Evolutionary conservation across 805 yeast genomes (phyloP), one percentile per base, ranked within the genome.

Genomic region (Ogataea wickerhamii): DNA sequence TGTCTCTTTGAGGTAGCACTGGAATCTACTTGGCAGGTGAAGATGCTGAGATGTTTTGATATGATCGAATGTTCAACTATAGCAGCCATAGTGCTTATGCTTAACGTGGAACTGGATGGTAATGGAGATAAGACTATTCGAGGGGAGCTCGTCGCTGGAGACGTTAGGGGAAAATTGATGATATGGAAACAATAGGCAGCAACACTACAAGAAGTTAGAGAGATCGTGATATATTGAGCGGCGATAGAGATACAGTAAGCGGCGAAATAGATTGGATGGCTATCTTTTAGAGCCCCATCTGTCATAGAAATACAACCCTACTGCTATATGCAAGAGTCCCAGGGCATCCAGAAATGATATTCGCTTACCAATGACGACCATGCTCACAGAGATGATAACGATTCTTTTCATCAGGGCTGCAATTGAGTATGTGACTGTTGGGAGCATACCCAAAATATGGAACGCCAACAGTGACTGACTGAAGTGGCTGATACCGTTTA

Each of bases 321-420:
- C 32, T 3, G 69, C 72, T 26, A 81, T 76, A 29, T 76, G 59
- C 2, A 63, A 25, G 12, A 82, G 51, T 0, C 87, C 87, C 11
- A 66, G 22, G 3, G 61, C 34, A 52, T 81, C 86, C 16, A 61
- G 53, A 1, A 61, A 35, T 2, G 76, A 63, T n/a, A 79, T 60
- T 13, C 53, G 49, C 17, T 70, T 72, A 18, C 81, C 81, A 25
- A 70, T 73, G 68, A 73, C 74, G 28, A 82, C 41, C 66, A 89
- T 84, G 51, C 95, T 85, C 1, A 82, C 81, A 2, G 82, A 72
- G 29, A 88, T 87, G 21, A 88, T 76, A 1, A 86, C 83, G n/a
- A 88, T 83, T 52, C 95, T 77, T 63, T 88, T 88, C 76, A 88
- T 74, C 75, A 88, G 74, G 29, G 86, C 79, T 3, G 96, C 95